Percentiles rank a stretch among this genome's conserved stretches.
phyloP scores from a whole-genome alignment of 208 protist genomes.

The Leishmania martiniquensis region DNA sequence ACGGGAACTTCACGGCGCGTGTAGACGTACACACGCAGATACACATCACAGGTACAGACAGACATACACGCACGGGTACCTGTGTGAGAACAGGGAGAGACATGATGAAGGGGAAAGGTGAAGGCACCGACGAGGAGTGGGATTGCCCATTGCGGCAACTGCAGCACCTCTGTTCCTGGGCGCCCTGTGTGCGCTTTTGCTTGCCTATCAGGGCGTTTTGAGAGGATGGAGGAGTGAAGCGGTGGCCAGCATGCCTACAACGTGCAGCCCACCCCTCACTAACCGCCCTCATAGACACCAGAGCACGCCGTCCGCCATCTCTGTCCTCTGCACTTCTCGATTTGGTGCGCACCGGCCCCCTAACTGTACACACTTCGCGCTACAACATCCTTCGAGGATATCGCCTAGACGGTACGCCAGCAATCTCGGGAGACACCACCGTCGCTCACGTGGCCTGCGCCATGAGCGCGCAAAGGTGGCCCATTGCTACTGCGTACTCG shows the following conservation, averaged over 20 bases:
- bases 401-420: neutral
- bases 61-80: neutral
- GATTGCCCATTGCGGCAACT: neutral
- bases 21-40: neutral
- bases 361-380: too few relatives aligned
- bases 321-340: neutral
- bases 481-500: constrained; percentile 34
- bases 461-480: constrained; percentile 35
- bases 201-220: neutral
- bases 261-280: neutral
- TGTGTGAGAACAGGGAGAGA: neutral
- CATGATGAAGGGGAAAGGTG: neutral
- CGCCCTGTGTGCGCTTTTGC: neutral
- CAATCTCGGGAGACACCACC: neutral
- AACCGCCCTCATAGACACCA: neutral
- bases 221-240: neutral
- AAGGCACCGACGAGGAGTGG: neutral
- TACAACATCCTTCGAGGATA: neutral
- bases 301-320: neutral
- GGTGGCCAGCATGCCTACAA: too few relatives aligned
- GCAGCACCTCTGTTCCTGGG: neutral
- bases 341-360: neutral
- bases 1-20: neutral
- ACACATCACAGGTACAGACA: too few relatives aligned
- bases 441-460: constrained; percentile 28